phyloP scores from a whole-genome alignment of 2,329 filamentous ascomycete genomes.

The Diaporthe sp. region DNA sequence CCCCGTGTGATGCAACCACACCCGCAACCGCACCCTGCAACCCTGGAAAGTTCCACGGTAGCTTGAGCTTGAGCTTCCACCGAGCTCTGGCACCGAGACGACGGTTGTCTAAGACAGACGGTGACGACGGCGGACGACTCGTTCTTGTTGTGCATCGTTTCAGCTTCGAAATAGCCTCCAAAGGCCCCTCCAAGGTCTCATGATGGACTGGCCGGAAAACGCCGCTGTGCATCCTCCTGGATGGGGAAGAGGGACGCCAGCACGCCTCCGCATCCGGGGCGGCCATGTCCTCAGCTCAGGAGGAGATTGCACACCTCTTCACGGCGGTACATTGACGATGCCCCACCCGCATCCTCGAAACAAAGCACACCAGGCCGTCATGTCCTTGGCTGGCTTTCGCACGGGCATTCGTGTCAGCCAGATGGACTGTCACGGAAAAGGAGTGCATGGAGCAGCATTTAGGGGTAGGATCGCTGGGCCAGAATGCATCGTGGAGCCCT shows the following conservation, averaged over 20 bases:
- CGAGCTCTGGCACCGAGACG: not conserved
- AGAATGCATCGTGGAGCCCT: conserved; percentile 27
- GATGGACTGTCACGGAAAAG: conserved; percentile 29
- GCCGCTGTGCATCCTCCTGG: conserved; percentile 10
- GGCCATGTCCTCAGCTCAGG: conserved; percentile 13
- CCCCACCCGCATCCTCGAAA: conserved; percentile 30
- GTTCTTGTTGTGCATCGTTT: not conserved
- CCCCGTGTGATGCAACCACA: conserved; percentile 13
- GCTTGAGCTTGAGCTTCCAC: conserved; percentile 30
- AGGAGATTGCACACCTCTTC: conserved; percentile 35
- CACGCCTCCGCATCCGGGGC: not conserved
- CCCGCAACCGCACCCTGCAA: not conserved
- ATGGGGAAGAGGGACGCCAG: not conserved
- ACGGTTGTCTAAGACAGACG: not conserved
- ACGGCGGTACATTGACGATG: conserved; percentile 25
- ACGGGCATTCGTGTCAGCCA: conserved; percentile 36
- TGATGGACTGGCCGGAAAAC: not conserved
- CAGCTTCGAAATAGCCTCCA: not conserved
- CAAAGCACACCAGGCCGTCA: conserved; percentile 25
- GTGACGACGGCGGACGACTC: not conserved
- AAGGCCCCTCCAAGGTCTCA: not conserved
- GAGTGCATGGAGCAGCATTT: conserved; percentile 32
- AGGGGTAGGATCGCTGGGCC: conserved; percentile 31
- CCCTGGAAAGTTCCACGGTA: conserved; percentile 25
- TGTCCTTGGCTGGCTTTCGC: conserved; percentile 28